Conservation (phyloP, 1,284 basidiomycete species). For the Sporisorium sorghi region DNA sequence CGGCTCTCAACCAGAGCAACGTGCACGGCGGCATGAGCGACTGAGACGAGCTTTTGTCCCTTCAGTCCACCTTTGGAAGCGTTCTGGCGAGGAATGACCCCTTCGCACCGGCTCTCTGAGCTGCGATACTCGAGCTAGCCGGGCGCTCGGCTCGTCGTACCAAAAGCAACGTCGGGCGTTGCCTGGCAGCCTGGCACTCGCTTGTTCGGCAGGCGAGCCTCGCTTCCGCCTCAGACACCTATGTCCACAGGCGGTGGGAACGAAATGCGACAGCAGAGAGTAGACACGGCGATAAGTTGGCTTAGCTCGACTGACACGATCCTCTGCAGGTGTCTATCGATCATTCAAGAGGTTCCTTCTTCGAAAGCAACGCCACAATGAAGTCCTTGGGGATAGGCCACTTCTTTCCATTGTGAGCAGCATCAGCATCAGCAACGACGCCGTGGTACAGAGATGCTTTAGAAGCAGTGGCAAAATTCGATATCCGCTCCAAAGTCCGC, state of each 20-base stretch:
- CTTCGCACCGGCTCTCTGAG: not conserved
- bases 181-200: conserved; percentile 7
- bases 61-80: not conserved
- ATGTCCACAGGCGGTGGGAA: not conserved
- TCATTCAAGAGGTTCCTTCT: not conserved
- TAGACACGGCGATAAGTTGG: too few relatives aligned
- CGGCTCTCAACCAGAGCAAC: too few relatives aligned
- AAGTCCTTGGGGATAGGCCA: too few relatives aligned
- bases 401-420: too few relatives aligned
- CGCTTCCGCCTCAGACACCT: conserved; percentile 8
- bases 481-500: conserved; percentile 23
- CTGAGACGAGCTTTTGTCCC: not conserved
- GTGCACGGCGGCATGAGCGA: too few relatives aligned
- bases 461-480: too few relatives aligned
- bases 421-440: too few relatives aligned
- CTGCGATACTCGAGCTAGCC: not conserved
- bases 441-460: conserved; percentile 1
- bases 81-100: not conserved
- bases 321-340: not conserved
- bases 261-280: not conserved
- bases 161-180: not conserved
- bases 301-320: too few relatives aligned
- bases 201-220: conserved; percentile 7
- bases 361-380: too few relatives aligned
- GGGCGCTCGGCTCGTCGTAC: not conserved